Evolutionary conservation across 1,284 basidiomycete species (phyloP).

Genomic region (Hemileia vastatrix): DNA sequence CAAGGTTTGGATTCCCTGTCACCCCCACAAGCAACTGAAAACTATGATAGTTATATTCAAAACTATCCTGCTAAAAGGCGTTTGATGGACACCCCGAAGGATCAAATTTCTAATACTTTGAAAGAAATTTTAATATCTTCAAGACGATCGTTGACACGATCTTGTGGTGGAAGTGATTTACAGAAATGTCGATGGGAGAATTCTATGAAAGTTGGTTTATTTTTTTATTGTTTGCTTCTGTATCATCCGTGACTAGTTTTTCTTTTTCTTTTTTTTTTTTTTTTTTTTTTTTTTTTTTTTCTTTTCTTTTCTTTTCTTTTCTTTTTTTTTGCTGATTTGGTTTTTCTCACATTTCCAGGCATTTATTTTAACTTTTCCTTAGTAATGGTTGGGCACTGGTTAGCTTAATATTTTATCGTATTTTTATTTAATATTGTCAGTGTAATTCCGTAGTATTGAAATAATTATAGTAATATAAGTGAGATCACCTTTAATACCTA

Average conservation of each 20-base stretch:
- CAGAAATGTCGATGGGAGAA: slow-evolving; percentile 1
- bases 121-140: neutral
- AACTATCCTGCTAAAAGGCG: neutral
- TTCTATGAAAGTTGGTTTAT: neutral
- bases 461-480: too few relatives aligned
- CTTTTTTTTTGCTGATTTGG: too few relatives aligned
- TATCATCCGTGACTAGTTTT: too few relatives aligned
- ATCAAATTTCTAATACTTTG: neutral
- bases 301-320: slow-evolving; percentile 5
- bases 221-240: neutral
- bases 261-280: neutral
- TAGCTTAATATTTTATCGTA: too few relatives aligned
- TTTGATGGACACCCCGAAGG: neutral
- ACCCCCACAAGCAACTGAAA: neutral
- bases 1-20: neutral
- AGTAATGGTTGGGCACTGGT: too few relatives aligned
- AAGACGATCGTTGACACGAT: neutral
- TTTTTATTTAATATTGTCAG: too few relatives aligned
- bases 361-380: too few relatives aligned
- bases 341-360: too few relatives aligned
- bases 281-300: slow-evolving; percentile 15
- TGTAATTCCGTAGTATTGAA: too few relatives aligned
- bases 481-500: too few relatives aligned
- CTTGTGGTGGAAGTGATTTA: neutral
- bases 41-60: neutral